Evolutionary conservation across 805 yeast genomes (phyloP).

Genomic region (Yamadazyma takamatsuzukensis): DNA sequence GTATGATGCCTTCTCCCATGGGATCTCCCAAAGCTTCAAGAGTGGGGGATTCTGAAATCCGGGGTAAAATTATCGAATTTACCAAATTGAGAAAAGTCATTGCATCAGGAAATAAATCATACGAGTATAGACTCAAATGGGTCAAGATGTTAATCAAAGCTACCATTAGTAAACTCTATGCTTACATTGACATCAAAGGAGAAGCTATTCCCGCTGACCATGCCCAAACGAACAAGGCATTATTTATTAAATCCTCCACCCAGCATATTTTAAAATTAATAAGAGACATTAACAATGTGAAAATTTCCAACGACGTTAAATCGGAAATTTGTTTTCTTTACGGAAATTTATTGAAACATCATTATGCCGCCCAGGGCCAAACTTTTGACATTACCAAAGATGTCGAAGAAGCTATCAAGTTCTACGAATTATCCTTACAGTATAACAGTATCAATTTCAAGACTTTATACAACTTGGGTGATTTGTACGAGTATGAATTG

Average conservation of each 20-base stretch:
- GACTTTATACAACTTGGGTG: conserved; percentile 37
- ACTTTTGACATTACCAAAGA: conserved; percentile 32
- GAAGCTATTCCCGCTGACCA: conserved; percentile 30
- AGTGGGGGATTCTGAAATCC: conserved; percentile 22
- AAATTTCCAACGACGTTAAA: conserved; percentile 14
- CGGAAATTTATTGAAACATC: conserved; percentile 36
- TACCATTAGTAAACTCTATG: conserved; percentile 33
- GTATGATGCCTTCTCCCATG: background rate
- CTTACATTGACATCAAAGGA: conserved; percentile 42
- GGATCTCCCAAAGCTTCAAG: conserved; percentile 1
- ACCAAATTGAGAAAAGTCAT: conserved; percentile 30
- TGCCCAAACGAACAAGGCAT: conserved; percentile 26
- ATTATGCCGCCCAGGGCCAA: conserved; percentile 29
- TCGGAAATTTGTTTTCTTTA: conserved; percentile 34
- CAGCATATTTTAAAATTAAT: conserved; percentile 36
- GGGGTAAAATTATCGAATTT: conserved; percentile 32
- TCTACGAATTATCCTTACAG: conserved; percentile 29
- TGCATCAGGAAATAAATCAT: conserved; percentile 39
- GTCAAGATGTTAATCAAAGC: conserved; percentile 39
- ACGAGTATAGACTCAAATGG: conserved; percentile 41
- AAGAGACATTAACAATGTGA: conserved; percentile 27
- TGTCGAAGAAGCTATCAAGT: conserved; percentile 24
- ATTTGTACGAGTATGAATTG: conserved; percentile 33
- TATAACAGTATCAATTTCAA: conserved; percentile 28
- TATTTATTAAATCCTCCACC: conserved; percentile 35